Conservation (phyloP, 2,329 filamentous ascomycete species). For the Ascochyta lentis region DNA sequence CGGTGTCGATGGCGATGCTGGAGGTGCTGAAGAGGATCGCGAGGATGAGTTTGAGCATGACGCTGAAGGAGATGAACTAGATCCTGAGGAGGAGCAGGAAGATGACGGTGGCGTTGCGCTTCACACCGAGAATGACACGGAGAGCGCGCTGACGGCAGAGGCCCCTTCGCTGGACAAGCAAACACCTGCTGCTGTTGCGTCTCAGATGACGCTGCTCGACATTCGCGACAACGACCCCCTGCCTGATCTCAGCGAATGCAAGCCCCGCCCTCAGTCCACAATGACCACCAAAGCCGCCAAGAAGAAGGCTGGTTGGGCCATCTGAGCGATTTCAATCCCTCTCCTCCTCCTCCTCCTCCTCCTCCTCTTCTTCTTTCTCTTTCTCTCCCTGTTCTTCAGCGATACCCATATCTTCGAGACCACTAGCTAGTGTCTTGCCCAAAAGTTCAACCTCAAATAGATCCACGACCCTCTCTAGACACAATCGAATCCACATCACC, state of each 20-base stretch:
- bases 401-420: constrained; percentile 23
- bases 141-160: background rate
- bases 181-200: constrained; percentile 26
- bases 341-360: background rate
- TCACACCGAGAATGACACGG: background rate
- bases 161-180: background rate
- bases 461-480: background rate
- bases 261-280: constrained; percentile 29
- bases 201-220: constrained; percentile 48
- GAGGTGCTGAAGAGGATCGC: constrained; percentile 37
- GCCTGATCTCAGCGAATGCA: constrained; percentile 41
- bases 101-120: background rate
- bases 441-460: constrained; percentile 7
- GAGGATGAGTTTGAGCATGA: constrained; percentile 30
- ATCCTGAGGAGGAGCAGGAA: constrained; percentile 1
- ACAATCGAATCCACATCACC: background rate
- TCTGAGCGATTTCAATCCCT: constrained; percentile 18
- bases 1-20: constrained; percentile 62
- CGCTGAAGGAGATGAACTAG: constrained; percentile 9
- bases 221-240: constrained; percentile 45
- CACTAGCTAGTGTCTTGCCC: background rate
- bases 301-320: constrained; percentile 45
- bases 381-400: constrained; percentile 13
- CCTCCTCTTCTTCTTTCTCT: constrained; percentile 2
- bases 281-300: constrained; percentile 47